Conservation (phyloP, 169 alveolate species). For the Cryptosporidium baileyi region DNA sequence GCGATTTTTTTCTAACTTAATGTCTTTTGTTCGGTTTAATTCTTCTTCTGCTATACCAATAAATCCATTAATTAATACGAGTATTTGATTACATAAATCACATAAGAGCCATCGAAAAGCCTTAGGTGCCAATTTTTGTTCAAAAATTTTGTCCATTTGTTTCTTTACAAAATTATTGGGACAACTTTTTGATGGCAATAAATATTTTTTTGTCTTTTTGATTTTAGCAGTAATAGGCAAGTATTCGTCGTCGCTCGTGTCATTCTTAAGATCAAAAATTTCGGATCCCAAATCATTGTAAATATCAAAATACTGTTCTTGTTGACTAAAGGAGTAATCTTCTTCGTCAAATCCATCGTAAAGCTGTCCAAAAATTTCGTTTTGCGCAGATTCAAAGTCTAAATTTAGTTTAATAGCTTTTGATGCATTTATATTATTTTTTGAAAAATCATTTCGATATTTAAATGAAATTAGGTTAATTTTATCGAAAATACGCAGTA, state of each 20-base stretch:
- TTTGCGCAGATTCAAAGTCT: background rate
- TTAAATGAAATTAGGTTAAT: background rate
- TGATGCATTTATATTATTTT: background rate
- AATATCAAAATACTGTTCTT: conserved; percentile 6
- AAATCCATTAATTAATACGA: conserved; percentile 40
- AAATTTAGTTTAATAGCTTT: background rate
- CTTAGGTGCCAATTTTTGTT: conserved; percentile 51
- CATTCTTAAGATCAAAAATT: background rate
- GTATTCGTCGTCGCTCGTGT: conserved; percentile 40
- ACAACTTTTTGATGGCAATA: too few species aligned
- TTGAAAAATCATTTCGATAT: background rate
- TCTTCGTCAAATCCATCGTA: conserved; percentile 65
- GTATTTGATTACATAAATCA: conserved; percentile 38
- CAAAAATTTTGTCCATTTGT: conserved; percentile 56
- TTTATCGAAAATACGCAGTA: background rate
- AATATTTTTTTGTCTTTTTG: background rate
- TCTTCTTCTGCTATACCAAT: conserved; percentile 2
- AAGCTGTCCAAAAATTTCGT: background rate
- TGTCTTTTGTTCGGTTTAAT: background rate
- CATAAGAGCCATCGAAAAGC: conserved; percentile 66
- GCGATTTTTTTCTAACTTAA: background rate
- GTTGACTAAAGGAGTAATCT: background rate
- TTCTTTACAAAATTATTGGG: background rate
- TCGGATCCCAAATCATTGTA: background rate
- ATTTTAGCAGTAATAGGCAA: background rate